These are phyloP conservation scores for Agroathelia rolfsii DNA, from an alignment of 1,284 basidiomycete species.

Conservation along the genomic window DNA sequence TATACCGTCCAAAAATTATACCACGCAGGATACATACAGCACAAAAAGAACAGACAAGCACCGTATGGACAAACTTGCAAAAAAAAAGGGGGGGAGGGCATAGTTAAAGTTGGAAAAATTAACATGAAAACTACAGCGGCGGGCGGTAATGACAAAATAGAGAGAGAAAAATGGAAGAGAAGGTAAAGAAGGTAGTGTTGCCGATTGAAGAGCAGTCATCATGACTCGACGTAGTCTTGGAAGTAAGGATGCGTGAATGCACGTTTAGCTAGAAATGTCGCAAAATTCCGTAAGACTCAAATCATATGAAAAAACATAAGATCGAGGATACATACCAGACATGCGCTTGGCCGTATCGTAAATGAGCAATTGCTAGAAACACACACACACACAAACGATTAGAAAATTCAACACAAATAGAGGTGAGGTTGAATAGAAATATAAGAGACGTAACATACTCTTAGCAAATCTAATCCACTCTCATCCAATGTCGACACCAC, in stretches of 20 bases:
- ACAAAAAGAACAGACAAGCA: no score
- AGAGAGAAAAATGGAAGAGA: no score
- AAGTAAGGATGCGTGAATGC: slow-evolving; percentile 82
- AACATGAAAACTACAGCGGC: no score
- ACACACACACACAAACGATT: no score
- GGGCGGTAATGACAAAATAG: no score
- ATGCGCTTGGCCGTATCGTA: slow-evolving; percentile 95
- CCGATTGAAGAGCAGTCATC: no score
- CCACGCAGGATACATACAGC: no score
- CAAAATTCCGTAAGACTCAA: slow-evolving; percentile 4
- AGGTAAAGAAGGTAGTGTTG: no score
- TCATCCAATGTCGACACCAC: slow-evolving; percentile 65
- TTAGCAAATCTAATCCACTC: slow-evolving; percentile 69
- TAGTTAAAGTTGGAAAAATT: no score
- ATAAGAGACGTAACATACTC: slow-evolving; percentile 32
- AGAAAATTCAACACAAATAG: slow-evolving; percentile 1
- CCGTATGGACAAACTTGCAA: no score
- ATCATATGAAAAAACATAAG: slow-evolving; percentile 1
- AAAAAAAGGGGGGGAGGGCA: no score
- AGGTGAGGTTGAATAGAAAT: slow-evolving; percentile 1
- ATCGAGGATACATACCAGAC: slow-evolving; percentile 56
- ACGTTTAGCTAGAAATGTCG: slow-evolving; percentile 58
- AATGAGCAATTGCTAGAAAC: slow-evolving; percentile 62
- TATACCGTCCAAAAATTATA: no score
- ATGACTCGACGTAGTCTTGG: slow-evolving; percentile 45